Evolutionary conservation across 1,284 basidiomycete species (phyloP).

Genomic region (Rhodotorula sp.): DNA sequence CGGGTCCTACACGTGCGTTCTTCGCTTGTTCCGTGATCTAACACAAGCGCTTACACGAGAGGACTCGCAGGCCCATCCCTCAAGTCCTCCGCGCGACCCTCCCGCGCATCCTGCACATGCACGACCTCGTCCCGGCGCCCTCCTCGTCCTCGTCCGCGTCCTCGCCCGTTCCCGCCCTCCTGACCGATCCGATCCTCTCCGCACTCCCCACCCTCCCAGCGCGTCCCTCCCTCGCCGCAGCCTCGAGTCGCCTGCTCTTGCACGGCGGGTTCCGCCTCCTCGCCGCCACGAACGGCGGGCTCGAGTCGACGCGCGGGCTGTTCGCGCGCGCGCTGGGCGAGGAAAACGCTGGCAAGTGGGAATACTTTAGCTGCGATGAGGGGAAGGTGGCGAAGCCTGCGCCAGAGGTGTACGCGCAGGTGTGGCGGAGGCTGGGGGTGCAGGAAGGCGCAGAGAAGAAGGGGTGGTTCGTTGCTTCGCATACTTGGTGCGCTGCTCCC

Average conservation of each 20-base stretch:
- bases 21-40: background rate
- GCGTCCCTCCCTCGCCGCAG: slow-evolving; percentile 5
- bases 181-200: slow-evolving; percentile 6
- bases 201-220: slow-evolving; percentile 6
- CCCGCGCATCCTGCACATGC: slow-evolving; percentile 26
- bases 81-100: slow-evolving; percentile 25
- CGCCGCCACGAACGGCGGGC: slow-evolving; percentile 34
- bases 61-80: slow-evolving; percentile 28
- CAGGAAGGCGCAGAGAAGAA: background rate
- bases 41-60: background rate
- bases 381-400: slow-evolving; percentile 31
- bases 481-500: slow-evolving; percentile 17
- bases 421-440: slow-evolving; percentile 19
- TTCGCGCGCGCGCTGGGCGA: slow-evolving; percentile 14
- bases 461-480: slow-evolving; percentile 36
- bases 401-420: slow-evolving; percentile 23
- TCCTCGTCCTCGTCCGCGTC: background rate
- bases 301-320: slow-evolving; percentile 18
- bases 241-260: slow-evolving; percentile 9
- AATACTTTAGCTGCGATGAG: slow-evolving; percentile 32
- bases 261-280: slow-evolving; percentile 14
- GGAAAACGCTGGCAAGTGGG: slow-evolving; percentile 4
- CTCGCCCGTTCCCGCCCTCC: background rate
- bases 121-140: slow-evolving; percentile 6
- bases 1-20: slow-evolving; percentile 20